phyloP scores from a whole-genome alignment of 192 early-diverging fungal species.

The Chytriomyces confervae region DNA sequence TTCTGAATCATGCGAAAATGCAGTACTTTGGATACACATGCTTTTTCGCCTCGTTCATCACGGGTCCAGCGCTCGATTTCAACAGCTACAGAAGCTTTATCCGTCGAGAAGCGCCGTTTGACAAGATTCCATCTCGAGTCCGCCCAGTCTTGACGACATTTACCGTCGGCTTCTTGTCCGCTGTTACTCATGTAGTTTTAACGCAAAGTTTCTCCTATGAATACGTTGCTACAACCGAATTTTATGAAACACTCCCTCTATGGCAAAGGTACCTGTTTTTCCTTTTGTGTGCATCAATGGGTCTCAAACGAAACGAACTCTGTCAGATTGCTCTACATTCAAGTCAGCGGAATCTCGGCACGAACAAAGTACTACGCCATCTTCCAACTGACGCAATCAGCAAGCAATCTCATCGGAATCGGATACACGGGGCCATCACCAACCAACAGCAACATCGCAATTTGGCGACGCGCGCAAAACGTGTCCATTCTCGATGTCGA shows the following conservation, averaged over 20 bases:
- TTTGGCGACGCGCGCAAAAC: slow-evolving; percentile 79
- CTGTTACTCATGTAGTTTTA: not conserved
- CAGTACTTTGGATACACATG: slow-evolving; percentile 82
- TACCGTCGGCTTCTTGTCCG: slow-evolving; percentile 30
- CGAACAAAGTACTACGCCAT: slow-evolving; percentile 87
- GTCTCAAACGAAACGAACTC: no score
- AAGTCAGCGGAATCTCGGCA: slow-evolving; percentile 63
- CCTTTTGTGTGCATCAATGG: no score
- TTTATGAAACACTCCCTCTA: slow-evolving; percentile 1
- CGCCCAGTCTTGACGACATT: slow-evolving; percentile 34
- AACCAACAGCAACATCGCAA: slow-evolving; percentile 47
- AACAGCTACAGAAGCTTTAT: slow-evolving; percentile 50
- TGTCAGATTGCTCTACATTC: slow-evolving; percentile 48
- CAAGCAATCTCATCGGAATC: slow-evolving; percentile 81
- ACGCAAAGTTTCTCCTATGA: slow-evolving; percentile 13
- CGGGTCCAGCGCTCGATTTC: slow-evolving; percentile 61
- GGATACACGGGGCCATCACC: slow-evolving; percentile 77
- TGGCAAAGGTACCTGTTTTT: slow-evolving; percentile 29
- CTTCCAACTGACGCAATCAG: slow-evolving; percentile 90
- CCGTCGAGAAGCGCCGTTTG: slow-evolving; percentile 34
- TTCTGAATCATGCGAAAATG: no score
- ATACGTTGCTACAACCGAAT: not conserved
- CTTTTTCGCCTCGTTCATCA: slow-evolving; percentile 86
- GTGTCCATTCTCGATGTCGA: slow-evolving; percentile 77
- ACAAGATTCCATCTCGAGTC: slow-evolving; percentile 47